Percentiles rank a stretch among this genome's conserved stretches.
Evolutionary conservation across 352 stramenopile species (phyloP).

Genomic region (Phytophthora pisi): DNA sequence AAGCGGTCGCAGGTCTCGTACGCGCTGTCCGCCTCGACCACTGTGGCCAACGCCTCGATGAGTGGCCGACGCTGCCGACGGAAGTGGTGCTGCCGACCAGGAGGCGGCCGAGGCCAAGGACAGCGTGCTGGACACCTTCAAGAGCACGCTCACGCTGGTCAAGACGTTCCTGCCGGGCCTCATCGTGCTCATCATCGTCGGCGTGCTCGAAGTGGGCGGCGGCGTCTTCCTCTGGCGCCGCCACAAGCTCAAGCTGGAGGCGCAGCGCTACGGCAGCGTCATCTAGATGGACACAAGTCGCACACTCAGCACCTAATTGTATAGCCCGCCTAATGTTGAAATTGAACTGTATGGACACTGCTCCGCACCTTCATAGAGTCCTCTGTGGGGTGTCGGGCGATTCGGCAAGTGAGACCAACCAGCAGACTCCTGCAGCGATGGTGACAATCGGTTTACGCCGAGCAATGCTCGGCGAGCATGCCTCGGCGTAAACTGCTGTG

Average conservation of each 20-base stretch:
- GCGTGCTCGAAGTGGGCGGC: conserved; percentile 39
- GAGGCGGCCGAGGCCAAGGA: conserved; percentile 53
- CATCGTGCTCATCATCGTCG: conserved; percentile 59
- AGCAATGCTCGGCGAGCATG: not conserved
- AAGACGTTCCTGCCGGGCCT: conserved; percentile 62
- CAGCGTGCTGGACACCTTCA: conserved; percentile 52
- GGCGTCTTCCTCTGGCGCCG: conserved; percentile 56
- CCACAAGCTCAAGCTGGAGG: conserved; percentile 32
- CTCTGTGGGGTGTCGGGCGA: conserved; percentile 6
- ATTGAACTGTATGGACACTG: conserved; percentile 6
- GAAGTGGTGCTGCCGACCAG: conserved; percentile 64
- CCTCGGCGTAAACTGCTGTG: conserved; percentile 15
- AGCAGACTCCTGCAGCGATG: not conserved
- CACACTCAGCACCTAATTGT: conserved; percentile 4
- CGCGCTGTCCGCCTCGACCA: conserved; percentile 48
- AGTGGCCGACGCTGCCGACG: conserved; percentile 53
- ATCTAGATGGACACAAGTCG: conserved; percentile 32
- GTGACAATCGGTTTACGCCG: conserved; percentile 11
- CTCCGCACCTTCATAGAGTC: too few species aligned
- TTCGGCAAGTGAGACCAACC: conserved; percentile 20
- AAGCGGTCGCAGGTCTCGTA: conserved; percentile 73
- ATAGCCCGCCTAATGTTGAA: conserved; percentile 13
- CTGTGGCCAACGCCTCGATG: conserved; percentile 51
- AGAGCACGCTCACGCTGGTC: conserved; percentile 49
- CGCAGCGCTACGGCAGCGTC: conserved; percentile 32